Evolutionary conservation across 2,329 filamentous ascomycete genomes (phyloP).

Genomic region (Aspergillus caelatus): DNA sequence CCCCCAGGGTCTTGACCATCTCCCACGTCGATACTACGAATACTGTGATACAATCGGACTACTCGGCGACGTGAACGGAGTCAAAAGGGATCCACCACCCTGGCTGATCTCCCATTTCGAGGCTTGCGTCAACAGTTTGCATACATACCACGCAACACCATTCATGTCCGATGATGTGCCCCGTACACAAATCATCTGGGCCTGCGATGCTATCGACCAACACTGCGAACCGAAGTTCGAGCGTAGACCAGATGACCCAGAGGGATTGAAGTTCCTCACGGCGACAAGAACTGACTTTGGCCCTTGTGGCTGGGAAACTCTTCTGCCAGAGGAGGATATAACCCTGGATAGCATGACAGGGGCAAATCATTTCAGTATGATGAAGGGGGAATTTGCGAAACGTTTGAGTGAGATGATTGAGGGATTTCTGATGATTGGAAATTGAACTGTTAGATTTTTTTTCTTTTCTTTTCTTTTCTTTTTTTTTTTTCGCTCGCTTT

Average conservation of each 20-base stretch:
- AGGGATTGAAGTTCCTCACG: slow-evolving; percentile 18
- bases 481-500: no score
- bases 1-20: neutral
- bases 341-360: neutral
- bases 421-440: slow-evolving; percentile 2
- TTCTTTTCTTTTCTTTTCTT: no score
- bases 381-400: neutral
- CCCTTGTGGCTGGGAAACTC: slow-evolving; percentile 11
- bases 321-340: slow-evolving; percentile 9
- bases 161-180: neutral
- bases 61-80: neutral
- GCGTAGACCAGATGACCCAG: slow-evolving; percentile 39
- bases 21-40: neutral
- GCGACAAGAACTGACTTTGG: slow-evolving; percentile 17
- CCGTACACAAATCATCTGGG: neutral
- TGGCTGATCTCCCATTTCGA: neutral
- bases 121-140: neutral
- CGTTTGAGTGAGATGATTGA: slow-evolving; percentile 1
- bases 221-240: slow-evolving; percentile 55
- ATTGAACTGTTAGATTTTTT: neutral
- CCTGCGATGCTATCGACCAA: slow-evolving; percentile 39
- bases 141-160: neutral
- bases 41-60: neutral
- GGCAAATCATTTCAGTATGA: slow-evolving; percentile 3
- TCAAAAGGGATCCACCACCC: neutral